A percentile compares a stretch with the other conserved stretches of the same genome.
Evolutionary conservation across 192 early-diverging fungal species (phyloP).

Genomic region (Backusella psychrophila): DNA sequence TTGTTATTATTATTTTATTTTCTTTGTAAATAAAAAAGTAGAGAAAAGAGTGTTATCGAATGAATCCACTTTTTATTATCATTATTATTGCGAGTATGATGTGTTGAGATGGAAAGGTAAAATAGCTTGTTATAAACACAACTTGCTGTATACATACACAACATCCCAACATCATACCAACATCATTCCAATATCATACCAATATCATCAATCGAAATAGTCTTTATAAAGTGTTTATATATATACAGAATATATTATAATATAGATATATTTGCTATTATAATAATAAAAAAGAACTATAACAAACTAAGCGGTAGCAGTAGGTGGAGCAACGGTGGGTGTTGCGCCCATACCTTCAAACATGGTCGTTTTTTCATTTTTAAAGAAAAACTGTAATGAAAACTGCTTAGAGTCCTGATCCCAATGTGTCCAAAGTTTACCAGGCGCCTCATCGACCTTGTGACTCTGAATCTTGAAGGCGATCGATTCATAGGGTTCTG

Average conservation of each 20-base stretch:
- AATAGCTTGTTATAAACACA: no score
- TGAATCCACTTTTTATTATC: no score
- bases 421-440: slow-evolving; percentile 93
- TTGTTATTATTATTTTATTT: neutral
- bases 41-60: neutral
- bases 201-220: no score
- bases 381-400: slow-evolving; percentile 92
- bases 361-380: slow-evolving; percentile 46
- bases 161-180: no score
- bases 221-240: neutral
- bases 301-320: neutral
- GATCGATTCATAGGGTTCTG: slow-evolving; percentile 94
- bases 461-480: slow-evolving; percentile 92
- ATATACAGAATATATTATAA: no score
- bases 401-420: slow-evolving; percentile 87
- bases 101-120: no score
- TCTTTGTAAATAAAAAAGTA: slow-evolving; percentile 4
- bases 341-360: slow-evolving; percentile 30
- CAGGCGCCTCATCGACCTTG: slow-evolving; percentile 86
- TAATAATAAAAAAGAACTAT: neutral
- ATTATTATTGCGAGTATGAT: no score
- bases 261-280: neutral
- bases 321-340: neutral
- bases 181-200: no score
- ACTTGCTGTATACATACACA: no score